Evolutionary conservation across 257 asterid genomes (phyloP).

Genomic region (Eucommia ulmoides): DNA sequence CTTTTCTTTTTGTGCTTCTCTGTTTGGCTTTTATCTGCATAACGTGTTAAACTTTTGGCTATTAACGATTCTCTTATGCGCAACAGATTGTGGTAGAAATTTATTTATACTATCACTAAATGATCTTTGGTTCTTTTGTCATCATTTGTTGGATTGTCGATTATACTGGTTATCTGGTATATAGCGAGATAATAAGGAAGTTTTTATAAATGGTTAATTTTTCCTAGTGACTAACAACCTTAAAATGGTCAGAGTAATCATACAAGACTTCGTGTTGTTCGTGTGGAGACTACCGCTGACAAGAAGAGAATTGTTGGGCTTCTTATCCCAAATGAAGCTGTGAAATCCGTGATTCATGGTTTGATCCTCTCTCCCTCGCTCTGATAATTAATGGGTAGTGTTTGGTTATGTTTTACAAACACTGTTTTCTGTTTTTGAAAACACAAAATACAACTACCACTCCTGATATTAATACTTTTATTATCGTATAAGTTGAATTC

Average conservation of each 20-base stretch:
- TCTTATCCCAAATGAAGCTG: constrained; percentile 92
- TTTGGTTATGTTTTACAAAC: neutral
- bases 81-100: neutral
- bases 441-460: too few species aligned
- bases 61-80: neutral
- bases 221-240: neutral
- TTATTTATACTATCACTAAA: too few species aligned
- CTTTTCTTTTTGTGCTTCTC: constrained; percentile 4
- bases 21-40: constrained; percentile 3
- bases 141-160: neutral
- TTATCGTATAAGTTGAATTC: too few species aligned
- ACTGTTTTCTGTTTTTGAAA: too few species aligned
- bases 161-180: neutral
- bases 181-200: neutral
- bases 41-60: neutral
- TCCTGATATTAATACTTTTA: too few species aligned
- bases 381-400: neutral
- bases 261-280: constrained; percentile 70
- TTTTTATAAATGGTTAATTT: neutral
- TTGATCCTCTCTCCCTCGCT: constrained; percentile 4
- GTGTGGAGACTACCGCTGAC: constrained; percentile 76
- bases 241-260: constrained; percentile 70
- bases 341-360: constrained; percentile 90
- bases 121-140: neutral
- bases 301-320: constrained; percentile 70